Percentiles rank a stretch among this genome's conserved stretches.
Evolutionary conservation across 768 basidiomycete species (phyloP).

Genomic region (Suillus bovinus): DNA sequence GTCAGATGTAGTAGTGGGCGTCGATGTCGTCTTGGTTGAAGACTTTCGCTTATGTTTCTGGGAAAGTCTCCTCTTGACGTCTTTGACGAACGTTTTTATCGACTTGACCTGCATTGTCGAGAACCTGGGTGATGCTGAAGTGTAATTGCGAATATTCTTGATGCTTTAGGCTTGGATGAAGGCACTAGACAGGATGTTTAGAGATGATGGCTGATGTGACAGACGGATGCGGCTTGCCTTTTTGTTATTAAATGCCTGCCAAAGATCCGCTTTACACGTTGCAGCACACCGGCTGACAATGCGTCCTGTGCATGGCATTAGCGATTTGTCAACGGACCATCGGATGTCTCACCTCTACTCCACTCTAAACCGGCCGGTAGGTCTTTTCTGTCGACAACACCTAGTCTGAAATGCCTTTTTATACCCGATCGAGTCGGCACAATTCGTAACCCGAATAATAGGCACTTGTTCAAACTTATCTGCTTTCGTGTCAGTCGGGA

Average conservation of each 20-base stretch:
- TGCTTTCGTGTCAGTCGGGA: background rate
- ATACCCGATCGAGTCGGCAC: conserved; percentile 1
- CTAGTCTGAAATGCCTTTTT: background rate
- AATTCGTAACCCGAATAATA: background rate
- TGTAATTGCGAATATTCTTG: background rate
- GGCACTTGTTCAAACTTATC: conserved; percentile 1
- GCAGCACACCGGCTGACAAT: conserved; percentile 7
- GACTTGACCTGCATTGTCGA: conserved; percentile 32
- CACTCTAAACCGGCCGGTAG: no score
- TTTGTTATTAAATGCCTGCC: background rate
- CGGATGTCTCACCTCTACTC: conserved; percentile 11
- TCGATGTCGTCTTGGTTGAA: background rate
- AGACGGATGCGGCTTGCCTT: background rate
- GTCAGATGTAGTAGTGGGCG: conserved; percentile 16
- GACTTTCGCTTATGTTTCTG: conserved; percentile 19
- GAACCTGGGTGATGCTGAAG: conserved; percentile 1
- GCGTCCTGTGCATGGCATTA: conserved; percentile 2
- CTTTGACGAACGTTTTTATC: conserved; percentile 31
- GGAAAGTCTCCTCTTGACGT: conserved; percentile 34
- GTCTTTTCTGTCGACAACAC: no score
- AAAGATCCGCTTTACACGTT: conserved; percentile 12
- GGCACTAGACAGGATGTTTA: background rate
- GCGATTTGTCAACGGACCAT: background rate
- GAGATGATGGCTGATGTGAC: background rate
- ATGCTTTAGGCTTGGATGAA: background rate